phyloP scores from a whole-genome alignment of 2,329 filamentous ascomycete species.

The Helotiales sp. region DNA sequence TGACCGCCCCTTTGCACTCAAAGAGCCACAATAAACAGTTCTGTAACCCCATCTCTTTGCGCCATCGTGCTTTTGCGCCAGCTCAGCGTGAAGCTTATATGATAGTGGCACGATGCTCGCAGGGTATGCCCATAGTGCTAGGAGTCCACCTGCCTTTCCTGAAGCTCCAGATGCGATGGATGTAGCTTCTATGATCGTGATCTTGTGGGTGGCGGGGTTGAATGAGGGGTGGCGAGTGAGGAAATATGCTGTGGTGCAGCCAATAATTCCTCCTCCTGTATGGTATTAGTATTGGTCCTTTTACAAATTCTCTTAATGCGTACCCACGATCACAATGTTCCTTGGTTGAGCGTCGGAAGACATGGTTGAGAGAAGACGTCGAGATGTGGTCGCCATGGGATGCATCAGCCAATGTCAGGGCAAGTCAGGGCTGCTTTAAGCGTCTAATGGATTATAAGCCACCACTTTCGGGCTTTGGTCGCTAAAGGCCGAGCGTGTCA shows the following conservation, averaged over 20 bases:
- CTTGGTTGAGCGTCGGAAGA: slow-evolving; percentile 15
- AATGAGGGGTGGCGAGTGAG: slow-evolving; percentile 83
- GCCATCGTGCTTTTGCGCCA: slow-evolving; percentile 83
- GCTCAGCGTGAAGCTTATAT: slow-evolving; percentile 77
- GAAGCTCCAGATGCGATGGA: slow-evolving; percentile 88
- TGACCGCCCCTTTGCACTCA: slow-evolving; percentile 29
- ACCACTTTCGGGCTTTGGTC: background rate
- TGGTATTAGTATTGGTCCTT: background rate
- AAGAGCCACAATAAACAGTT: slow-evolving; percentile 66
- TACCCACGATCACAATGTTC: slow-evolving; percentile 37
- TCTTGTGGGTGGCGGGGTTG: slow-evolving; percentile 69
- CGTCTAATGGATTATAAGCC: background rate
- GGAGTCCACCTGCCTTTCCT: slow-evolving; percentile 88
- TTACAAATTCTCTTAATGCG: background rate
- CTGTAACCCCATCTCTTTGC: slow-evolving; percentile 84
- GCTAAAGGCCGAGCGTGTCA: background rate
- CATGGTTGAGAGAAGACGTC: slow-evolving; percentile 10
- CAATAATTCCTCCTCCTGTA: slow-evolving; percentile 81
- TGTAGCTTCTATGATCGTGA: slow-evolving; percentile 85
- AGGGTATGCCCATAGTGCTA: slow-evolving; percentile 92
- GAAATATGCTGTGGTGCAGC: slow-evolving; percentile 87
- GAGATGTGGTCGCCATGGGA: background rate
- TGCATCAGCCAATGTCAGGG: background rate
- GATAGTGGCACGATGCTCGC: slow-evolving; percentile 80
- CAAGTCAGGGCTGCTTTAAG: background rate